Evolutionary conservation across 306 rosid genomes (phyloP), one percentile per base, ranked within the genome.

Genomic region (Vicia faba): DNA sequence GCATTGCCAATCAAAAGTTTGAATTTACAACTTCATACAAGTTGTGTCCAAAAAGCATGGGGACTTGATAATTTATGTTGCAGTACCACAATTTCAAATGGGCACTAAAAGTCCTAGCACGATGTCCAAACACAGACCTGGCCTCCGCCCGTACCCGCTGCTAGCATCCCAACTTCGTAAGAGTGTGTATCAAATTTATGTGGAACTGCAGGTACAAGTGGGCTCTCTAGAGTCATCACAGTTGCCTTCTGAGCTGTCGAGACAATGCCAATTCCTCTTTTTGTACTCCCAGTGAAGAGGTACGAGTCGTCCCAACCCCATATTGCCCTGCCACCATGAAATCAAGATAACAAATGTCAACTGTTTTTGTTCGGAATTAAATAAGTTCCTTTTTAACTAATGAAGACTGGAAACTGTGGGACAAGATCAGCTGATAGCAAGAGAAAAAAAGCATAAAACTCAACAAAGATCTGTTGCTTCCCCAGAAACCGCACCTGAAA

Each of bases 221-320:
- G 83, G 77, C 93, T 89, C 75, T 84, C 66, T 54, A 92, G 78
- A 41, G 86, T 85, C 69, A 18, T 75, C 5, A 84, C 36, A 28
- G 46, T 56, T 72, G 49, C 75, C 79, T 58, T 80, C 53, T 66
- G 76, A 75, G 69, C 61, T 12, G 84, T 61, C 12, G 91, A 86
- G 64, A 92, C 66, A 8, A 89, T 82, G 57, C 86, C 91, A 3
- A 87, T 85, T 68, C 88, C 84, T 86, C 95, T 84, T 53, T 73
- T 86, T 89, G 78, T 73, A 63, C 83, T 89, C 45, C 98, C 98
- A 11, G 89, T 58, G 75, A 89, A 89, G 70, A 89, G 20, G 36
- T 80, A 41, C 0, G 86, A 81, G 68, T 89, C 96, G 50, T 85
- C 91, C 98, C 98, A 92, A 4, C 96, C 98, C 98, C 96, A 92